phyloP scores from a whole-genome alignment of 1,284 basidiomycete species.

The Taiwanofungus camphoratus region DNA sequence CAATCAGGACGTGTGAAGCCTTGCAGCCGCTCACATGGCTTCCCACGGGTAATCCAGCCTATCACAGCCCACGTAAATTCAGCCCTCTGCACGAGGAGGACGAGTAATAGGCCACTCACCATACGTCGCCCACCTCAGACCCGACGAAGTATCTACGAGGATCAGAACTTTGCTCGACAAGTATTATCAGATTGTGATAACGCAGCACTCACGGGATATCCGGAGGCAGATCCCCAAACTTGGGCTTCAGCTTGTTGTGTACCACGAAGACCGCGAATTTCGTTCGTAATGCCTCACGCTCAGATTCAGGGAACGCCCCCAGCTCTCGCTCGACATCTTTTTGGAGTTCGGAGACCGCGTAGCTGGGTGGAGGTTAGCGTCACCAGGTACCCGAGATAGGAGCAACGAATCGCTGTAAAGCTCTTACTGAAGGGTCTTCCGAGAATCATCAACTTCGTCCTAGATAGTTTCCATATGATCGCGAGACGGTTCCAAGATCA shows the following conservation, averaged over 20 bases:
- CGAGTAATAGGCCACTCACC: conserved; percentile 25
- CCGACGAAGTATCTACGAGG: conserved; percentile 60
- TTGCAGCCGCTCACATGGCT: conserved; percentile 46
- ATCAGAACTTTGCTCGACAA: neutral
- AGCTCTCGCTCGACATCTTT: conserved; percentile 82
- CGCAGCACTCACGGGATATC: conserved; percentile 50
- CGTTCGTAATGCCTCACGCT: conserved; percentile 71
- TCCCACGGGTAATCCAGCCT: conserved; percentile 89
- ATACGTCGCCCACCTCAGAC: conserved; percentile 54
- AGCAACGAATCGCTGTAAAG: neutral
- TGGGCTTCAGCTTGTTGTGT: conserved; percentile 90
- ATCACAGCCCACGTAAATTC: conserved; percentile 11
- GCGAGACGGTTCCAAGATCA: conserved; percentile 8
- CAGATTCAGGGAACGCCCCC: conserved; percentile 52
- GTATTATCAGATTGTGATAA: neutral
- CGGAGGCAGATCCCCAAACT: conserved; percentile 67
- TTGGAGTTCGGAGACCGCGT: conserved; percentile 81
- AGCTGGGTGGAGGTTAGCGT: conserved; percentile 40
- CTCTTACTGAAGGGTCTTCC: conserved; percentile 79
- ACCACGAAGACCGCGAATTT: conserved; percentile 91
- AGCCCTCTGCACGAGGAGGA: conserved; percentile 13
- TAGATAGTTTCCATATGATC: conserved; percentile 26
- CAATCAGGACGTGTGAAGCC: conserved; percentile 13
- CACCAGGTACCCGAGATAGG: neutral
- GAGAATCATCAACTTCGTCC: conserved; percentile 94